Percentiles rank a stretch among this genome's conserved stretches.
These are phyloP conservation scores for Hymenoscyphus fraxineus DNA, from an alignment of 2,329 filamentous ascomycete species.

Conservation along the genomic window DNA sequence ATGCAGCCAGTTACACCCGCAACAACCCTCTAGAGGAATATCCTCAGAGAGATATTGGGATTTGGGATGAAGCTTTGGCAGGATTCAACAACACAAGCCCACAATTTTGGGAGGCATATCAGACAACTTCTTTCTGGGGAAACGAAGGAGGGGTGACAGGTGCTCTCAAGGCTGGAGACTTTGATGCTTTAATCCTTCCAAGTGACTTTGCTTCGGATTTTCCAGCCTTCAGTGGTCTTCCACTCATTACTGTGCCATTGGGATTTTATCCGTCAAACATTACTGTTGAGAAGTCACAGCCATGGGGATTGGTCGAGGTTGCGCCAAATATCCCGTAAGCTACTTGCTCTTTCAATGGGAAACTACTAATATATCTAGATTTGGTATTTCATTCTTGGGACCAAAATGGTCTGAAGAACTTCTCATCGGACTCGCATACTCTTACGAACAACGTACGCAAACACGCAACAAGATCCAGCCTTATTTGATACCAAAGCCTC, in stretches of 20 bases:
- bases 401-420: conserved; percentile 56
- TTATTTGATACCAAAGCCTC: conserved; percentile 30
- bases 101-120: conserved; percentile 53
- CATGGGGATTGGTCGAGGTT: conserved; percentile 45
- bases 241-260: conserved; percentile 63
- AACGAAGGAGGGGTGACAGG: conserved; percentile 60
- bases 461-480: conserved; percentile 45
- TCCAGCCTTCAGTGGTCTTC: conserved; percentile 70
- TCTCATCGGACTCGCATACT: conserved; percentile 63
- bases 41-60: conserved; percentile 47
- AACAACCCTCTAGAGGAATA: conserved; percentile 12
- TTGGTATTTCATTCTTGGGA: conserved; percentile 63
- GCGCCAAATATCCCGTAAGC: conserved; percentile 49
- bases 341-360: background rate
- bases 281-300: conserved; percentile 40
- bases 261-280: conserved; percentile 50
- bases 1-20: conserved; percentile 17
- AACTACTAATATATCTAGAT: conserved; percentile 33
- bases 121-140: conserved; percentile 47
- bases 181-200: conserved; percentile 64
- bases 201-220: conserved; percentile 48
- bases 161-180: conserved; percentile 40
- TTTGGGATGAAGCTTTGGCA: conserved; percentile 51
- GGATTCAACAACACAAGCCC: conserved; percentile 53
- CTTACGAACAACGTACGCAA: conserved; percentile 51